Evolutionary conservation across 208 protist species (phyloP), one percentile per base, ranked within the genome.

Genomic region (Herpetomonas samuelpessoai): DNA sequence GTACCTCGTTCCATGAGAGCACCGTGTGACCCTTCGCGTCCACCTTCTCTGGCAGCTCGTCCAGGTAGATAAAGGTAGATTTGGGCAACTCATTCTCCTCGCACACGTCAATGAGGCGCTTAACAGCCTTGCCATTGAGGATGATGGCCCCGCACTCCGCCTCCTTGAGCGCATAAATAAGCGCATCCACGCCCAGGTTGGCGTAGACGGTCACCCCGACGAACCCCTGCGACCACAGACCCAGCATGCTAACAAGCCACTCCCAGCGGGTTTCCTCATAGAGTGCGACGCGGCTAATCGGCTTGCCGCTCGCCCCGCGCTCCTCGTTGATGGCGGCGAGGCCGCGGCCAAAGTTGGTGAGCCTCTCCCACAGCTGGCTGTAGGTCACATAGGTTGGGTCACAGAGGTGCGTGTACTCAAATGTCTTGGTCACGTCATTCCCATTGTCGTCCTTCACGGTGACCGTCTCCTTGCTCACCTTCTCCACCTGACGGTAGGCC

Each of bases 261-360:
- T 95, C 86, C 83, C 84, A 95, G 57, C 89, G 86, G n/a, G 89
- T 96, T 6, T 96, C 86, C 28, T 91, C 83, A 61, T 86, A 96
- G 1, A 96, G 62, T 7, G 72, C 84, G 28, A 96, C 62, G 28
- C 38, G 41, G 28, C 69, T 24, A n/a, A 45, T 18, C 22, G 46
- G 19, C 31, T 55, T 62, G 50, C 74, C 70, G 19, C 59, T 57
- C 27, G 38, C 0, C 1, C 91, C 41, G 14, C 82, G 81, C 55
- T 88, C 44, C 60, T 83, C 71, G 29, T 47, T 29, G 31, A 74
- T 46, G 22, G 51, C 68, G 10, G 29, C 39, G n/a, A 95, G 57
- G 21, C 88, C 85, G 28, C 73, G 74, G 16, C 79, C 78, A 28
- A 95, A 83, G 47, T 57, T 57, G 9, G 70, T 50, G n/a, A 95